Percentiles rank a stretch among this genome's conserved stretches.
Evolutionary conservation across 169 alveolate species (phyloP).

Genomic region (Plasmodium billcollinsi): DNA sequence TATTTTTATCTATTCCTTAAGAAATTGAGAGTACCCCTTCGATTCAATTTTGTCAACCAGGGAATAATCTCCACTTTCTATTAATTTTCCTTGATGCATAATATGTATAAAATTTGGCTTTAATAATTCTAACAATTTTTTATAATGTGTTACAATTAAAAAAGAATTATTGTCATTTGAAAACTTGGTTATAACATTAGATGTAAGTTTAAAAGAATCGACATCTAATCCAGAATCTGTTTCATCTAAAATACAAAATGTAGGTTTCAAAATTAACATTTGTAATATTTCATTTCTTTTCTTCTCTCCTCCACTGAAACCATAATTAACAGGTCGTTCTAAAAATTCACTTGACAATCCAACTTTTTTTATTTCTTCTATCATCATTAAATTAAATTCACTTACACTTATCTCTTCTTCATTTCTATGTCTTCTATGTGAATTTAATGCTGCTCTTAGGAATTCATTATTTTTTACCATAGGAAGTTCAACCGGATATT

Average conservation of each 20-base stretch:
- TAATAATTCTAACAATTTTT: conserved; percentile 79
- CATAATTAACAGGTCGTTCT: conserved; percentile 82
- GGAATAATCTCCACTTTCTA: conserved; percentile 76
- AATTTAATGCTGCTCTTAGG: conserved; percentile 77
- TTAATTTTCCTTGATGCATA: conserved; percentile 80
- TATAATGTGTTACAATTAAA: conserved; percentile 83
- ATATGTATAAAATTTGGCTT: conserved; percentile 79
- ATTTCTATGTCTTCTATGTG: conserved; percentile 73
- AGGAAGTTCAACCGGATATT: conserved; percentile 83
- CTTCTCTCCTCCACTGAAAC: conserved; percentile 85
- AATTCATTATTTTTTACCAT: conserved; percentile 80
- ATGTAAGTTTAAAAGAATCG: conserved; percentile 80
- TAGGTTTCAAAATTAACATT: conserved; percentile 80
- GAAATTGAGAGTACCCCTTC: conserved; percentile 72
- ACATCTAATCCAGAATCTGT: conserved; percentile 85
- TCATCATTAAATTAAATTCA: conserved; percentile 76
- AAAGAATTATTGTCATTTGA: conserved; percentile 78
- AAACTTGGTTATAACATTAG: conserved; percentile 74
- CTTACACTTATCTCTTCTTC: conserved; percentile 76
- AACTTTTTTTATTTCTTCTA: conserved; percentile 77
- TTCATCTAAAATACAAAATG: conserved; percentile 81
- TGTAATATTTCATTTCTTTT: conserved; percentile 84
- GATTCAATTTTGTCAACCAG: conserved; percentile 78
- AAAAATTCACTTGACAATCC: conserved; percentile 77
- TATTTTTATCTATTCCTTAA: conserved; percentile 22